Evolutionary conservation across 805 yeast species (phyloP), one percentile per base, ranked within the genome.

Genomic region (Pichia phayaonensis): DNA sequence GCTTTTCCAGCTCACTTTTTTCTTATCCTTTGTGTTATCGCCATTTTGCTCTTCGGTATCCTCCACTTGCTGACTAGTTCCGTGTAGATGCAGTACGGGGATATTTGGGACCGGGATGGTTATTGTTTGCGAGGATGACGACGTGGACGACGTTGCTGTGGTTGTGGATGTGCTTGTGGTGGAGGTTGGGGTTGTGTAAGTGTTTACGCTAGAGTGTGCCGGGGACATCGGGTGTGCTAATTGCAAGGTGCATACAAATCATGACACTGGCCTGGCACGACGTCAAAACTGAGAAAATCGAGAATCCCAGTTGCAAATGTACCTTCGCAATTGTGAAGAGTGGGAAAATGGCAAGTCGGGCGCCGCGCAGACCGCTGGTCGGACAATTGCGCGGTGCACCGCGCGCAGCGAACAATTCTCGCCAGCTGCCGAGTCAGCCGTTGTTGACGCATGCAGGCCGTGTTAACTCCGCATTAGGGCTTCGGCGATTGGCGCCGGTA

Each of bases 1-100:
- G 38, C 84, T 86, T 8, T 83, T 74, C 97, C 97, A 92, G 47
- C 81, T 74, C 0, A 92, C 97, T 40, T 77, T 73, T 13, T 81
- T 74, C 47, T 75, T 68, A 8, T 20, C 38, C 15, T 47, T 42
- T 5, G 26, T 12, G 11, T 46, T 42, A 31, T 36, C 45, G 27
- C 40, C 42, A 45, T 48, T 23, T 41, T 46, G 11, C 1, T 23
- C 31, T 8, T 24, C n/a, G 1, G 4, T 6, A 11, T n/a, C 34
- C 10, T 21, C 20, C 2, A 12, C 8, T 39, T 39, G 40, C 10
- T 20, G 22, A 20, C 38, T 34, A 20, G 15, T 39, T 3, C 40
- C 39, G 18, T 43, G 51, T 3, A 49, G 21, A 34, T 42, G 46
- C 7, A 48, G 13, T 21, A 46, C 45, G 42, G 29, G 43, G 12